Evolutionary conservation across 768 basidiomycete genomes (phyloP).

Genomic region (Tylopilus rubrobrunneus): DNA sequence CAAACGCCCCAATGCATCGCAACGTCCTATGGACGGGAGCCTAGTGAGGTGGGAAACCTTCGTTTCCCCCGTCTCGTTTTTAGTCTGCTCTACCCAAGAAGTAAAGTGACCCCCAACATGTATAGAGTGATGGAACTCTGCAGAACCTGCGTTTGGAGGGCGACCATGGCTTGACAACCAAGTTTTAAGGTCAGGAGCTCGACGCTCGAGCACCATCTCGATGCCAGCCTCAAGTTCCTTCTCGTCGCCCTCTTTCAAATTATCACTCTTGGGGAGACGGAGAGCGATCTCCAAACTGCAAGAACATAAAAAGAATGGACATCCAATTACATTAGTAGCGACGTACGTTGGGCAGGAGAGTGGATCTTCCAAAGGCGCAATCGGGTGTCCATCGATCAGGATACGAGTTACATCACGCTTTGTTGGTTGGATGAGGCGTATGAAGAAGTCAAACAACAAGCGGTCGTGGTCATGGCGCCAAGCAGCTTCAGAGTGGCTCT

Average conservation of each 20-base stretch:
- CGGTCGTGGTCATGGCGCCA: constrained; percentile 12
- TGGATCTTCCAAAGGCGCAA: constrained; percentile 2
- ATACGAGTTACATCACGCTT: not conserved
- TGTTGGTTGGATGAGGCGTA: not conserved
- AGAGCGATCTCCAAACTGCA: too few relatives aligned
- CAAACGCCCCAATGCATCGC: constrained; percentile 2
- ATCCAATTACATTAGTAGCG: too few relatives aligned
- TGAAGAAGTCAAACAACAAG: constrained; percentile 10
- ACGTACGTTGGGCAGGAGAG: constrained; percentile 3
- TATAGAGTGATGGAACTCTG: not conserved
- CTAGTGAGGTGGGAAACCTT: constrained; percentile 1
- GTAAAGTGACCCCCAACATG: not conserved
- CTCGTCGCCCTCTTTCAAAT: too few relatives aligned
- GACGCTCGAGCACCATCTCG: fast-evolving
- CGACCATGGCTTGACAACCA: not conserved
- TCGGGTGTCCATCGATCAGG: not conserved
- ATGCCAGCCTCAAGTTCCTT: not conserved
- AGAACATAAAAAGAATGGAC: too few relatives aligned
- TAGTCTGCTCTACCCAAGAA: not conserved
- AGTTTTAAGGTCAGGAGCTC: not conserved
- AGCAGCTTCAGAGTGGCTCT: not conserved
- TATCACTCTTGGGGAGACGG: too few relatives aligned
- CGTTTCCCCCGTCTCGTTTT: not conserved
- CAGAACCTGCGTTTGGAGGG: not conserved
- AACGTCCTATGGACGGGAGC: constrained; percentile 1